Conservation (phyloP, 2,329 filamentous ascomycete species). For the Stemphylium vesicarium region DNA sequence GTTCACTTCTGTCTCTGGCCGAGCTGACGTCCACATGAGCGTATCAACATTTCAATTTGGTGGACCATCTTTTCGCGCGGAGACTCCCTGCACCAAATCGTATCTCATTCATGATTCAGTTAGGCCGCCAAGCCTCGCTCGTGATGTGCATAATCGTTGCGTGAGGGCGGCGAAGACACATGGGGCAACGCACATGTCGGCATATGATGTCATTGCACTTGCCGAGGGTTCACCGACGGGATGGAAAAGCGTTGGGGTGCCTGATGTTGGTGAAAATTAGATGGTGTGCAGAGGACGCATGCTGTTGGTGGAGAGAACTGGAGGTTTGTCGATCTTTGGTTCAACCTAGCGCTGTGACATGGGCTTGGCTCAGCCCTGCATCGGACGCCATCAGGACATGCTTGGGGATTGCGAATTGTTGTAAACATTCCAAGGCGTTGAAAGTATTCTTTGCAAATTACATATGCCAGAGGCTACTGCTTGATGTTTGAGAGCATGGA, state of each 20-base stretch:
- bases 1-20: constrained; percentile 7
- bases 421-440: too few relatives aligned
- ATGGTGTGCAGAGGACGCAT: constrained; percentile 18
- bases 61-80: constrained; percentile 1
- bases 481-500: too few relatives aligned
- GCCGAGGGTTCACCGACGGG: constrained; percentile 7
- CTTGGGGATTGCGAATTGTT: too few relatives aligned
- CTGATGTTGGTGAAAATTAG: constrained; percentile 11
- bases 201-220: constrained; percentile 24
- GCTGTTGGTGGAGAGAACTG: constrained; percentile 20
- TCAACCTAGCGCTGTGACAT: constrained; percentile 4
- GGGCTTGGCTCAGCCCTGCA: constrained; percentile 6
- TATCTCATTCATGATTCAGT: not conserved
- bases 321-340: constrained; percentile 15
- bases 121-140: constrained; percentile 9
- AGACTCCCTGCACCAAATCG: constrained; percentile 16
- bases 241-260: constrained; percentile 14
- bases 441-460: too few relatives aligned
- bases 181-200: constrained; percentile 12
- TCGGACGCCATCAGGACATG: not conserved
- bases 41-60: constrained; percentile 6
- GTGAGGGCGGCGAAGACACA: constrained; percentile 12
- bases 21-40: constrained; percentile 11
- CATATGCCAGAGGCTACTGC: too few relatives aligned
- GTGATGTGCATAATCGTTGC: constrained; percentile 8